Base-by-base conservation (phyloP, 495 filamentous ascomycete genomes). In the Hypoxylon cercidicola region DNA sequence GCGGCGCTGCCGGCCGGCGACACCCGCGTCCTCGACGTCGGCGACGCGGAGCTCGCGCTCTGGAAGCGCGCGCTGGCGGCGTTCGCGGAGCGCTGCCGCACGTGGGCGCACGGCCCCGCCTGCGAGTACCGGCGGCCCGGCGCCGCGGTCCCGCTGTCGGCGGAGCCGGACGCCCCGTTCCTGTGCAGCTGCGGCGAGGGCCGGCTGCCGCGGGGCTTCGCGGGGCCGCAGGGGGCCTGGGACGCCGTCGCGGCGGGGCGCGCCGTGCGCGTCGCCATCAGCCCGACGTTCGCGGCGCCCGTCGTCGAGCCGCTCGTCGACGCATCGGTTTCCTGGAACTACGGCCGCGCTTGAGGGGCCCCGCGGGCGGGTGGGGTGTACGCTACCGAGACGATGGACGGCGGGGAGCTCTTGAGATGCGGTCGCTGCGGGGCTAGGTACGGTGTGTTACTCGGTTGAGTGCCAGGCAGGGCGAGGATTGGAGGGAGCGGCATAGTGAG, bases 1-100 rank as follows among this genome's bases (percentile, higher is more conserved):
- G n/a, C n/a, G n/a, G n/a, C n/a, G n/a, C n/a, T n/a, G n/a, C n/a
- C n/a, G n/a, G n/a, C n/a, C n/a, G 58, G 75, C 51, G 72, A 0
- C 59, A 74, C 70, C 30, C 73, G 66, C 54, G 54, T 58, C 13
- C 56, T 85, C 25, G 66, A 11, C 3, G 73, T 82, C 11, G 64
- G 74, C 21, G 72, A 80, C 20, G 75, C 67, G 11, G 84, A 86
- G 69, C 59, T 84, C 6, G 35, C 25, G 10, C 74, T 83, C 11
- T 88, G 83, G 86, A 85, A 83, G 66, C 58, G 74, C 20, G 47
- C 74, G 1, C 59, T 87, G 11, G 77, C 84, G 1, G 78, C 79
- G 3, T 70, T 81, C 28, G 79, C 75, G 7, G 85, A 88, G 67
- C 77, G 85, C 5, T 87, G 84, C 55, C 75, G 85, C 15, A 78